phyloP scores from a whole-genome alignment of 257 asterid genomes.

The Lavandula angustifolia region DNA sequence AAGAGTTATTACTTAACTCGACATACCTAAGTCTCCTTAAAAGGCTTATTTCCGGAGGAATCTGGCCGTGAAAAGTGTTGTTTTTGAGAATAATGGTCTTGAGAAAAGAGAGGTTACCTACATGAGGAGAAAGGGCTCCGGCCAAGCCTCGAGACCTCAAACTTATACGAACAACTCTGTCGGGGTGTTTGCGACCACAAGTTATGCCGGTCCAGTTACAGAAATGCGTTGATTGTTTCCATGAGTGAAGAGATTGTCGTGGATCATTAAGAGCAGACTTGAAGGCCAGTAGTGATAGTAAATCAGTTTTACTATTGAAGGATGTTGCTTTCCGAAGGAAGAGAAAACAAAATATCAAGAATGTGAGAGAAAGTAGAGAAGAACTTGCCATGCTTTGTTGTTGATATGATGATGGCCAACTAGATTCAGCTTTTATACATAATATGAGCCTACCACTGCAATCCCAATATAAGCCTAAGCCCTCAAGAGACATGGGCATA shows the following conservation, averaged over 20 bases:
- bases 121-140: conserved; percentile 39
- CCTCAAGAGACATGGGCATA: too few species aligned
- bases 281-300: too few species aligned
- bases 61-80: conserved; percentile 34
- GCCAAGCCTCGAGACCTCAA: conserved; percentile 32
- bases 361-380: background rate
- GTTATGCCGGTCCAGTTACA: too few species aligned
- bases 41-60: conserved; percentile 38
- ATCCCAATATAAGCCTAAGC: too few species aligned
- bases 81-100: conserved; percentile 27
- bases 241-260: too few species aligned
- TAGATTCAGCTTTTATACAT: too few species aligned
- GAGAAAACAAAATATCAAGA: background rate
- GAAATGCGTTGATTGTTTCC: too few species aligned
- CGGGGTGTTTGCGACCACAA: too few species aligned
- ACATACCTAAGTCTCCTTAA: conserved; percentile 25
- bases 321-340: background rate
- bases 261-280: too few species aligned
- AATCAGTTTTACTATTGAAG: background rate
- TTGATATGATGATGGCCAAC: too few species aligned
- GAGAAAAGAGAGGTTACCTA: conserved; percentile 46
- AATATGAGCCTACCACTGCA: too few species aligned
- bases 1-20: conserved; percentile 36
- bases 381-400: too few species aligned
- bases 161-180: conserved; percentile 8